Evolutionary conservation across 164 flowering plant species (phyloP).

Genomic region (Euptelea pleiosperma): DNA sequence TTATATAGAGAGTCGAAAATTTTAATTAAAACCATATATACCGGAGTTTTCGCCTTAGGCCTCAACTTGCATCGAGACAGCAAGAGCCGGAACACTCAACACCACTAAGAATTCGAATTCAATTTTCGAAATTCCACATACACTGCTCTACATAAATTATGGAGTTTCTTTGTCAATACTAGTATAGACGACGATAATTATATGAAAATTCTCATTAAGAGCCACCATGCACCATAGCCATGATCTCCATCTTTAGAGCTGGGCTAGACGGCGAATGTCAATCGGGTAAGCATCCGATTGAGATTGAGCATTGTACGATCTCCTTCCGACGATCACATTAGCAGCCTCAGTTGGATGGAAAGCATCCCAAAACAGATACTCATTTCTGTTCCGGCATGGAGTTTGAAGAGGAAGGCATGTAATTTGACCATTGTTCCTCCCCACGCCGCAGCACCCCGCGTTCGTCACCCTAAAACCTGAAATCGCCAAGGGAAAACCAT

Average conservation of each 20-base stretch:
- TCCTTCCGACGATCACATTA: conserved; percentile 47
- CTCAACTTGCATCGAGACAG: too few relatives aligned
- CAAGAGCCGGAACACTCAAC: too few relatives aligned
- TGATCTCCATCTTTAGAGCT: conserved; percentile 31
- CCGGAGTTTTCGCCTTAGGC: too few relatives aligned
- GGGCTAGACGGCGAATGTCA: conserved; percentile 64
- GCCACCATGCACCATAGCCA: not conserved
- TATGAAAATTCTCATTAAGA: not conserved
- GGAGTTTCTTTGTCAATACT: too few relatives aligned
- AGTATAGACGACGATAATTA: too few relatives aligned
- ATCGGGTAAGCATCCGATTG: conserved; percentile 59
- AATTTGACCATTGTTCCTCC: conserved; percentile 86
- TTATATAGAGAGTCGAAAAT: too few relatives aligned
- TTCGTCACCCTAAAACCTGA: conserved; percentile 67
- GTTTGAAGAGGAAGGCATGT: conserved; percentile 74
- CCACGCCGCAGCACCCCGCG: conserved; percentile 84
- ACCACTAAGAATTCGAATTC: too few relatives aligned
- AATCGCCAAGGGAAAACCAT: not conserved
- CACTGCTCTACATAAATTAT: too few relatives aligned
- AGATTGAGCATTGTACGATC: conserved; percentile 58
- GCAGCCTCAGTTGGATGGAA: conserved; percentile 78
- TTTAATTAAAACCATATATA: too few relatives aligned
- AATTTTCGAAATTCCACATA: too few relatives aligned
- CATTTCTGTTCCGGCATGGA: conserved; percentile 64
- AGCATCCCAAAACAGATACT: conserved; percentile 85